phyloP scores from a whole-genome alignment of 106 monocot genomes.

The Apostasia shenzhenica region DNA sequence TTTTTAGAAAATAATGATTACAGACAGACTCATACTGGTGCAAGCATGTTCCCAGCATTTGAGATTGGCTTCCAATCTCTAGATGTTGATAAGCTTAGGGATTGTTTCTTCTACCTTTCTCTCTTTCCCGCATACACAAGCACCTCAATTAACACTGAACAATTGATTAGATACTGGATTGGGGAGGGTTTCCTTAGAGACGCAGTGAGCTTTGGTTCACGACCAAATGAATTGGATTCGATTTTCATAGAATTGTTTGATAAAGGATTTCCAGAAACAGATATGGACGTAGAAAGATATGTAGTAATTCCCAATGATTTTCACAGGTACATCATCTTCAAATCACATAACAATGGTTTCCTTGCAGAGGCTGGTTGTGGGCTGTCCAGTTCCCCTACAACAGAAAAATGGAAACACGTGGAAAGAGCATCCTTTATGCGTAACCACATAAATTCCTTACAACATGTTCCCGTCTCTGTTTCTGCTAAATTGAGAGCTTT shows the following conservation, averaged over 20 bases:
- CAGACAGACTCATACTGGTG: too few species aligned
- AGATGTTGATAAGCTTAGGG: background rate
- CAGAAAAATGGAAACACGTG: conserved; percentile 1
- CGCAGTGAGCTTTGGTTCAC: background rate
- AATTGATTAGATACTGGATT: conserved; percentile 12
- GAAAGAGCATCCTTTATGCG: background rate
- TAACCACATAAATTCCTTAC: background rate
- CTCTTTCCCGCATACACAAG: conserved; percentile 7
- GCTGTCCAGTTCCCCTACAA: background rate
- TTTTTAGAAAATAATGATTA: too few species aligned
- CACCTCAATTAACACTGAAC: background rate
- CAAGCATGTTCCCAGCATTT: too few species aligned
- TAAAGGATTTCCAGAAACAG: background rate
- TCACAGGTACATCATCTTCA: background rate
- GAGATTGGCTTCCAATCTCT: too few species aligned
- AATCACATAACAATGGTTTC: background rate
- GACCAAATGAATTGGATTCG: background rate
- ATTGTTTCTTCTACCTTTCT: background rate
- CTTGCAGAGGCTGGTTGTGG: background rate
- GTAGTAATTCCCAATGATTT: conserved; percentile 2
- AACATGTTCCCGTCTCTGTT: background rate
- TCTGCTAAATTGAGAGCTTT: background rate
- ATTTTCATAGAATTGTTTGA: background rate
- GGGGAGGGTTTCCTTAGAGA: conserved; percentile 6
- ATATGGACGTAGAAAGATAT: background rate